Conservation (phyloP, 495 filamentous ascomycete genomes). For the Penicillium verhagenii region DNA sequence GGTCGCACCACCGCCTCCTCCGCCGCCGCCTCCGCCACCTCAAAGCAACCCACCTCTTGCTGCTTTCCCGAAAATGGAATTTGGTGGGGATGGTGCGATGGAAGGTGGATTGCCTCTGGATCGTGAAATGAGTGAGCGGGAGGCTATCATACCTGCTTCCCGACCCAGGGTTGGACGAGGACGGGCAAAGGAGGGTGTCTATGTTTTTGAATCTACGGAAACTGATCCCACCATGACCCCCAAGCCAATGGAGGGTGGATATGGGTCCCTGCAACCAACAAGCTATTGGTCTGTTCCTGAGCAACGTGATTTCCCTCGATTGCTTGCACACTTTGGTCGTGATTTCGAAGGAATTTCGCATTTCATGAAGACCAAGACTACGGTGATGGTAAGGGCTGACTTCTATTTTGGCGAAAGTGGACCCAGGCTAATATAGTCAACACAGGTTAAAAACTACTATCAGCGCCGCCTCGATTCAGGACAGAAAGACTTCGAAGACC, state of each 20-base stretch:
- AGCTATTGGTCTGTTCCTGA: constrained; percentile 99
- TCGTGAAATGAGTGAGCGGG: constrained; percentile 29
- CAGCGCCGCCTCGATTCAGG: constrained; percentile 71
- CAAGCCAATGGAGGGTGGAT: constrained; percentile 33
- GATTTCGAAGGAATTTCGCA: constrained; percentile 83
- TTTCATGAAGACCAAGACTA: constrained; percentile 88
- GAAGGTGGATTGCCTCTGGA: constrained; percentile 20
- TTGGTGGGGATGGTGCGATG: constrained; percentile 25
- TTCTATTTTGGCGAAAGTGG: not conserved
- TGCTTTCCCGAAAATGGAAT: constrained; percentile 34
- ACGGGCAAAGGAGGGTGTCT: constrained; percentile 37
- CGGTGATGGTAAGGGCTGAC: constrained; percentile 72
- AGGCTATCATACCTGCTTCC: constrained; percentile 19
- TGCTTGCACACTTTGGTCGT: constrained; percentile 81
- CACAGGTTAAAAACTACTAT: constrained; percentile 90
- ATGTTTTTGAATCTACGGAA: constrained; percentile 44
- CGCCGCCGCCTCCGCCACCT: constrained; percentile 1
- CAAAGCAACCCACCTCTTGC: constrained; percentile 21
- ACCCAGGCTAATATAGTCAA: constrained; percentile 28
- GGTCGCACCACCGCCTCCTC: not conserved
- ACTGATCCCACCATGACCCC: constrained; percentile 30
- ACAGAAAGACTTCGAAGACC: constrained; percentile 65
- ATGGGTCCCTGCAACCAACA: constrained; percentile 64
- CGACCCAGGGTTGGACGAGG: constrained; percentile 30
- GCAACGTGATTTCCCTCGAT: constrained; percentile 72